These are phyloP conservation scores for Tillandsia fasciculata DNA, from an alignment of 176 grass and related monocot genomes.

Conservation along the genomic window DNA sequence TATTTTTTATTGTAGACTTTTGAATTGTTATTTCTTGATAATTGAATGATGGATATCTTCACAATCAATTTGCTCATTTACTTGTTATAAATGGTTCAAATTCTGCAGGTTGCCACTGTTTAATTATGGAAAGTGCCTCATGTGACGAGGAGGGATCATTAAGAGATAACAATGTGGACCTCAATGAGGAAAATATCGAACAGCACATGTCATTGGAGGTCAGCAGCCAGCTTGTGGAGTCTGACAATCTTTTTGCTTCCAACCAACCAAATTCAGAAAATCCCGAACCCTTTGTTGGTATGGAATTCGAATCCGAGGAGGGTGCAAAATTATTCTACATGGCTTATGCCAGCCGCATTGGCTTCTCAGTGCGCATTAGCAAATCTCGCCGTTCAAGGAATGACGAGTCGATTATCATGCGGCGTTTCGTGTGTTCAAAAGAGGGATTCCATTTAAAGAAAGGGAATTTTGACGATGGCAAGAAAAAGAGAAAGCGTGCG, in stretches of 20 bases:
- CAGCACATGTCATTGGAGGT: constrained; percentile 32
- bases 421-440: constrained; percentile 56
- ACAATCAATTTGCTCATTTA: neutral
- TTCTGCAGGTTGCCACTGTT: constrained; percentile 11
- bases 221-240: constrained; percentile 25
- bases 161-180: constrained; percentile 45
- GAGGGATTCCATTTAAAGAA: constrained; percentile 62
- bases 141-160: constrained; percentile 39
- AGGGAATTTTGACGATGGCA: constrained; percentile 41
- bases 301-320: constrained; percentile 69
- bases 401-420: constrained; percentile 65
- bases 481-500: constrained; percentile 57
- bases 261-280: constrained; percentile 25
- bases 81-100: neutral
- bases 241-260: constrained; percentile 11
- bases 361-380: constrained; percentile 62
- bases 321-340: constrained; percentile 60
- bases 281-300: constrained; percentile 54
- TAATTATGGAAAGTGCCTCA: constrained; percentile 40
- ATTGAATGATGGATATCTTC: neutral
- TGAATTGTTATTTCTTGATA: neutral
- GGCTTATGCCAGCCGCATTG: constrained; percentile 46
- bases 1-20: neutral
- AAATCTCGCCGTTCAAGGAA: constrained; percentile 62
- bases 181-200: constrained; percentile 42